Conservation (phyloP, 345 rosid species). For the Gossypium raimondii region DNA sequence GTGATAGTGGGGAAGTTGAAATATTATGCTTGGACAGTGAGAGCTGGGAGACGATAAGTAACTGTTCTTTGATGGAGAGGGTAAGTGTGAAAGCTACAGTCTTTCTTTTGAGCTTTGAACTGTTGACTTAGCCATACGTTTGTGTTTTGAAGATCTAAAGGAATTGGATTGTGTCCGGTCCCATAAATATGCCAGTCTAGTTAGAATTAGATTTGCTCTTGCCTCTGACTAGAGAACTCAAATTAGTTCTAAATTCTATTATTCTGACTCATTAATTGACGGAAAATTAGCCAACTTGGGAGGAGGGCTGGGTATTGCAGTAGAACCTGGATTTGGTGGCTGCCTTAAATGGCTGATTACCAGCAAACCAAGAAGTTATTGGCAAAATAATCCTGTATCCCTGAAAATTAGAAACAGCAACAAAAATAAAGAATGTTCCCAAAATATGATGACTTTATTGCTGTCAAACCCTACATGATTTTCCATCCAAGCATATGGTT, state of each 20-base stretch:
- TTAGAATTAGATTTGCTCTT: neutral
- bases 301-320: neutral
- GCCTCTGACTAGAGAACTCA: neutral
- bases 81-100: conserved; percentile 25
- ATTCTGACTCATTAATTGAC: neutral
- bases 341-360: neutral
- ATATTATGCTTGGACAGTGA: conserved; percentile 47
- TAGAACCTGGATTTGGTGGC: neutral
- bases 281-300: neutral
- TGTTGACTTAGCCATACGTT: neutral
- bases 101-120: neutral
- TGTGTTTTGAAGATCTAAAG: neutral
- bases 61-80: conserved; percentile 35
- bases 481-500: neutral
- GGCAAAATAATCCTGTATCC: neutral
- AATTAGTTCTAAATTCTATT: too few species aligned
- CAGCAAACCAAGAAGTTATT: neutral
- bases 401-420: neutral
- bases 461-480: neutral
- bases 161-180: neutral
- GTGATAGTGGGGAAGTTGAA: conserved; percentile 46
- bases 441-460: neutral
- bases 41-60: conserved; percentile 43
- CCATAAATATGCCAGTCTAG: neutral
- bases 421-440: neutral